These are phyloP conservation scores for Aspergillus nanangensis DNA, from an alignment of 495 filamentous ascomycete species.

Conservation along the genomic window DNA sequence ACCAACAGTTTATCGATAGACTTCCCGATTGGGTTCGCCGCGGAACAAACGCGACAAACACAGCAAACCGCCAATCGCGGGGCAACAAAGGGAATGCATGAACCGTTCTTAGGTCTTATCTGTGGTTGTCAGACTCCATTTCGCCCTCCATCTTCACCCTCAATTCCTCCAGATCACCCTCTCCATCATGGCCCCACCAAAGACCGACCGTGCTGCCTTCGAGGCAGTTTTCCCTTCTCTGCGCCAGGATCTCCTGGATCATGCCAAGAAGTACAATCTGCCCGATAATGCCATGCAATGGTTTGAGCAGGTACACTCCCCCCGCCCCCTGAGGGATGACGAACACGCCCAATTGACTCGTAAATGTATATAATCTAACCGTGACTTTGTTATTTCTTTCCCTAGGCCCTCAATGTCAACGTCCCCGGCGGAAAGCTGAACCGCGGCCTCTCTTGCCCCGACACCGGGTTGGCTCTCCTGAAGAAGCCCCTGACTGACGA, in stretches of 20 bases:
- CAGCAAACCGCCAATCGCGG: conserved; percentile 27
- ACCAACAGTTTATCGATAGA: conserved; percentile 5
- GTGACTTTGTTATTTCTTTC: conserved; percentile 8
- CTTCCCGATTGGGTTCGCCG: conserved; percentile 12
- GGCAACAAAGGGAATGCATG: conserved; percentile 2
- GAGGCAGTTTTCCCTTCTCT: conserved; percentile 81
- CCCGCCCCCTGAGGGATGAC: background rate
- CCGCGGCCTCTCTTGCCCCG: conserved; percentile 95
- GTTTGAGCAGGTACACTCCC: conserved; percentile 69
- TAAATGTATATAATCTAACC: background rate
- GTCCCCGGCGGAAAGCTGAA: conserved; percentile 95
- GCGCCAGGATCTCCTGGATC: conserved; percentile 68
- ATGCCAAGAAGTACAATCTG: conserved; percentile 74
- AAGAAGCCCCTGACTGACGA: conserved; percentile 64
- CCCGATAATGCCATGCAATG: conserved; percentile 80
- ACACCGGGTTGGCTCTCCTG: conserved; percentile 78
- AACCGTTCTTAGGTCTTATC: background rate
- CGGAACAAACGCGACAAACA: conserved; percentile 29
- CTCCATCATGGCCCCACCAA: conserved; percentile 53
- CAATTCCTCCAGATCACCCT: background rate
- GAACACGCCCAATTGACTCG: too few species aligned
- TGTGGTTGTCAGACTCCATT: background rate
- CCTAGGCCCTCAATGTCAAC: conserved; percentile 75
- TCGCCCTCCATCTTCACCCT: conserved; percentile 1
- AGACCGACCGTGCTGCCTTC: conserved; percentile 76